These are phyloP conservation scores for Diplocarpon rosae DNA, from an alignment of 2,329 filamentous ascomycete genomes.

Conservation along the genomic window DNA sequence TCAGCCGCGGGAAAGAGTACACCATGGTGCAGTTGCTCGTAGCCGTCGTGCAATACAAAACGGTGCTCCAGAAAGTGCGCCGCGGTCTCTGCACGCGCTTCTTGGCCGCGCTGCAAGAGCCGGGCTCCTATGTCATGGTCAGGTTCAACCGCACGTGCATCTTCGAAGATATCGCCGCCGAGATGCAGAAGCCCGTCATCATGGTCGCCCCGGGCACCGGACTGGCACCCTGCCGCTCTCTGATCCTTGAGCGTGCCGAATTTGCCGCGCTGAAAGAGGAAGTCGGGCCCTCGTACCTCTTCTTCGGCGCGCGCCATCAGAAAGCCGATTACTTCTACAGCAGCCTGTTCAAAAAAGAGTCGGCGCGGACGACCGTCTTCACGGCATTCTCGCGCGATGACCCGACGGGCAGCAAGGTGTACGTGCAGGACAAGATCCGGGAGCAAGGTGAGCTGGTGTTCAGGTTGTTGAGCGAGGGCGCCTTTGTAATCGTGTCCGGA, in stretches of 20 bases:
- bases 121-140: conserved; percentile 47
- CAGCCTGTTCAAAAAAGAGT: conserved; percentile 53
- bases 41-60: conserved; percentile 85
- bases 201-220: conserved; percentile 81
- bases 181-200: conserved; percentile 43
- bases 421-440: conserved; percentile 43
- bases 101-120: conserved; percentile 47
- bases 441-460: conserved; percentile 29
- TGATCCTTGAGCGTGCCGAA: conserved; percentile 59
- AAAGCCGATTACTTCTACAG: conserved; percentile 71
- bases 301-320: conserved; percentile 76
- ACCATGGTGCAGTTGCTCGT: conserved; percentile 61
- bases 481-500: conserved; percentile 47
- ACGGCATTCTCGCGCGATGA: conserved; percentile 65
- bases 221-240: conserved; percentile 69
- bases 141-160: conserved; percentile 37
- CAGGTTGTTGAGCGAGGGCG: conserved; percentile 37
- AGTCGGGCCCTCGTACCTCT: conserved; percentile 39
- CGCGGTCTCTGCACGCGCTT: conserved; percentile 88
- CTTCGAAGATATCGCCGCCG: conserved; percentile 32
- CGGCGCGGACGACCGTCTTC: conserved; percentile 40
- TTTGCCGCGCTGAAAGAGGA: conserved; percentile 22
- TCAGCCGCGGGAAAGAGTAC: conserved; percentile 6
- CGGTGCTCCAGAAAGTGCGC: conserved; percentile 71
- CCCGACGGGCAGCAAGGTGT: conserved; percentile 40